Evolutionary conservation across 164 flowering plant species (phyloP), one percentile per base, ranked within the genome.

Genomic region (Kingdonia uniflora): DNA sequence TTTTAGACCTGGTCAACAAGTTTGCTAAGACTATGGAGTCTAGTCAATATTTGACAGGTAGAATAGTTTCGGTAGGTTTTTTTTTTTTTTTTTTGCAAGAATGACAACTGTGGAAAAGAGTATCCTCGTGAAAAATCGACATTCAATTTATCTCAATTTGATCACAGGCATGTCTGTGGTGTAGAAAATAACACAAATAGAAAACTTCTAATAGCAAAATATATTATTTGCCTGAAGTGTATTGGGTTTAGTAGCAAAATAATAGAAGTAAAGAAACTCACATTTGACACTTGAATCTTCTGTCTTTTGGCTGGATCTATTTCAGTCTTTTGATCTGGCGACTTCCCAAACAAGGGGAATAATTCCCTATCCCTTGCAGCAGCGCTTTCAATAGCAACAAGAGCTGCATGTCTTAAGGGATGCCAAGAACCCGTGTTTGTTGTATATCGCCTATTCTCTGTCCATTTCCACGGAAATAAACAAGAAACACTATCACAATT

Each of bases 381-480:
- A 71, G 98, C 84, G 66, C 65, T 40, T 60, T 87, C 90, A 64
- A 91, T 80, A 24, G 96, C 96, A 58, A 78, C 87, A 55, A 87
- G 57, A 44, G 90, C 88, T 58, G 96, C 95, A 76, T 87, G 98
- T 39, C 75, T 53, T 59, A 91, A 68, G 56, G 98, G 98, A 63
- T 91, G 86, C 89, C 86, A 85, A 51, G 45, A 57, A 71, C 55
- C 58, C 51, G 72, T 61, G 35, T 52, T 60, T 19, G 54, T 48
- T n/a, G 49, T 22, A 43, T 46, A 13, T 22, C 16, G 17, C 39
- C 38, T 65, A 17, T 66, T 64, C 60, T 68, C 58, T 39, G 64
- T 42, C 98, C 98, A 87, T 15, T 56, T 51, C 82, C 80, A 78
- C 48, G 96, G 98, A 68, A 77, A 57, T 40, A 87, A 57, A 74